Conservation (phyloP, 2,329 filamentous ascomycete species). For the Sporothrix dimorphospora region DNA sequence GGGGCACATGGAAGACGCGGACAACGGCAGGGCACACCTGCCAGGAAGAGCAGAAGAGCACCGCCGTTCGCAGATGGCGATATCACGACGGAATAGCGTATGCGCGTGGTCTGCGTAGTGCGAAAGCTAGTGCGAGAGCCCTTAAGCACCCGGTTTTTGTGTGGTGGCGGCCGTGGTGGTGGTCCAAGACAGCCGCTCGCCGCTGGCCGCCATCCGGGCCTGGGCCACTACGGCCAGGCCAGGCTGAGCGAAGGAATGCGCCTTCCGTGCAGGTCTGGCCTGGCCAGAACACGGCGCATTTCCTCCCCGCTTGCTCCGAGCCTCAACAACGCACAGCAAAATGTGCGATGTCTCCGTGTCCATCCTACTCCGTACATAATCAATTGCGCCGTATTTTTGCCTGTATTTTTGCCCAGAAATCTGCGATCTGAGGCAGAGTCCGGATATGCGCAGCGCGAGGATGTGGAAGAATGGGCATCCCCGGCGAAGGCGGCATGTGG, state of each 20-base stretch:
- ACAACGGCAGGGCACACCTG: background rate
- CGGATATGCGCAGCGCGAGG: background rate
- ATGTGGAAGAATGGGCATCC: background rate
- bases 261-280: background rate
- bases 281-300: background rate
- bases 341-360: background rate
- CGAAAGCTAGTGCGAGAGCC: conserved; percentile 11
- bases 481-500: background rate
- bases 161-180: background rate
- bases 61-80: conserved; percentile 14
- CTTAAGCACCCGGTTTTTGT: background rate
- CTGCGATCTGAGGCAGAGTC: background rate
- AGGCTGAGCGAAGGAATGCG: conserved; percentile 3
- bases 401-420: background rate
- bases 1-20: background rate
- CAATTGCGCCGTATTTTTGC: background rate
- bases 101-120: conserved; percentile 23
- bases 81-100: conserved; percentile 29
- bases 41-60: background rate
- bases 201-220: conserved; percentile 14
- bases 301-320: background rate
- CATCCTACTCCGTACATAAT: background rate
- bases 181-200: conserved; percentile 7
- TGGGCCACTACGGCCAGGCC: conserved; percentile 4
- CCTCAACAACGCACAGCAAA: background rate